Conservation (phyloP, 768 basidiomycete genomes). For the Clitopilus hobsonii region DNA sequence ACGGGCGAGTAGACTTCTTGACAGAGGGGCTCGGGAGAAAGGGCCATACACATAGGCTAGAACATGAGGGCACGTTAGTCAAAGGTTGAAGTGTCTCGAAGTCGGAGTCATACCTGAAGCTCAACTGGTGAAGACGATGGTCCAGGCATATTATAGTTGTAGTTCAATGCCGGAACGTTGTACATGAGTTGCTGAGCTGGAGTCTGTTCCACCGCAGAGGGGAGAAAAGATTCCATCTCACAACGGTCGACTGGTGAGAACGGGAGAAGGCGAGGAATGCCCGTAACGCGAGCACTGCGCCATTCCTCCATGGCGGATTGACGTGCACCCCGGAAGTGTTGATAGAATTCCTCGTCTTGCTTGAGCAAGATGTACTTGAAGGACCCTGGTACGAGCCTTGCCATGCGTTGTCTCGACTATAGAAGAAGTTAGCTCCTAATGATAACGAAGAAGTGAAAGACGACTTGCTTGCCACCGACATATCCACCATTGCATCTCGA, state of each 20-base stretch:
- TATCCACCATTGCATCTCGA: constrained; percentile 9
- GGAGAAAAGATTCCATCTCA: not conserved
- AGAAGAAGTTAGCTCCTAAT: not conserved
- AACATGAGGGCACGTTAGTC: not conserved
- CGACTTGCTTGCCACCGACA: constrained; percentile 7
- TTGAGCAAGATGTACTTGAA: constrained; percentile 14
- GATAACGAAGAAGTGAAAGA: not conserved
- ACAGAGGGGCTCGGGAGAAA: not conserved
- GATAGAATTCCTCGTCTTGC: constrained; percentile 14
- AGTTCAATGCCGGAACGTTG: not conserved
- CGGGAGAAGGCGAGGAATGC: not conserved
- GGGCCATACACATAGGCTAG: not conserved
- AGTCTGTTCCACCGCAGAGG: too few species aligned
- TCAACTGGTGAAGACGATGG: not conserved
- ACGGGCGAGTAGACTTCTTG: not conserved
- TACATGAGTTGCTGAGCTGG: not conserved
- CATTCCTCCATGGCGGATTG: constrained; percentile 11
- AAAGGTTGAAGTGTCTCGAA: not conserved
- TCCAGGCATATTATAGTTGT: not conserved
- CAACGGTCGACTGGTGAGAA: not conserved
- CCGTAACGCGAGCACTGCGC: constrained; percentile 2
- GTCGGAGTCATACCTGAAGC: not conserved
- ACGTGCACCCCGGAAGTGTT: constrained; percentile 13
- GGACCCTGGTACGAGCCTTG: constrained; percentile 4
- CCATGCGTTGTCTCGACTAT: constrained; percentile 1